phyloP scores from a whole-genome alignment of 345 rosid species.

The Erucastrum elatum region DNA sequence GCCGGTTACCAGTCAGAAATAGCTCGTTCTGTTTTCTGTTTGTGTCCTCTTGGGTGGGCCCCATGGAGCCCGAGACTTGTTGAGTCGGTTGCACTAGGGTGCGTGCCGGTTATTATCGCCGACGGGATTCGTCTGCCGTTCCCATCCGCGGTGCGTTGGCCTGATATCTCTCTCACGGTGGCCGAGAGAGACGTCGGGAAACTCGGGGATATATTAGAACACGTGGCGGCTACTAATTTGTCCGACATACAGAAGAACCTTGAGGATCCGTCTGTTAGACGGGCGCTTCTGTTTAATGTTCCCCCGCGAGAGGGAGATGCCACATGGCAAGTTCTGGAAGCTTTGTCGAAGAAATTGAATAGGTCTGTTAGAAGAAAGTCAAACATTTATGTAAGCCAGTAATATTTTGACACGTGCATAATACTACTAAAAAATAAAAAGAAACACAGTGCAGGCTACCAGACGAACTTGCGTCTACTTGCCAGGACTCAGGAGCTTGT shows the following conservation, averaged over 20 bases:
- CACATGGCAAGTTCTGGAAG: conserved; percentile 75
- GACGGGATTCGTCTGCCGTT: conserved; percentile 90
- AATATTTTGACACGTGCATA: conserved; percentile 25
- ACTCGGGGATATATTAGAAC: conserved; percentile 59
- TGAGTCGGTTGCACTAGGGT: conserved; percentile 78
- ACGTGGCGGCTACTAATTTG: conserved; percentile 81
- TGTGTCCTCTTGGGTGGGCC: conserved; percentile 97
- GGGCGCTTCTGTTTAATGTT: conserved; percentile 66
- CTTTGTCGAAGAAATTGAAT: conserved; percentile 51
- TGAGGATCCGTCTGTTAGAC: conserved; percentile 49
- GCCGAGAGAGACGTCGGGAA: conserved; percentile 74
- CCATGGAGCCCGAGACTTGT: conserved; percentile 98
- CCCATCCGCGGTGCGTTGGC: conserved; percentile 62
- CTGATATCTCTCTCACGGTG: conserved; percentile 76
- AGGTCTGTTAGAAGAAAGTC: conserved; percentile 50
- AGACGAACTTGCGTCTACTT: not conserved
- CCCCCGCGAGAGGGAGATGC: conserved; percentile 57
- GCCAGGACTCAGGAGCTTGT: not conserved
- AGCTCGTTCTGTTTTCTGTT: conserved; percentile 73
- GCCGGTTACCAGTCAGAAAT: conserved; percentile 87
- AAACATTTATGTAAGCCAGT: conserved; percentile 36
- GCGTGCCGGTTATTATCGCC: conserved; percentile 87
- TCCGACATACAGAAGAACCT: conserved; percentile 64
- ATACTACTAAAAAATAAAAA: not conserved
- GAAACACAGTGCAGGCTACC: not conserved